Conservation (phyloP, 2,329 filamentous ascomycete genomes). For the Fusarium newnesense region DNA sequence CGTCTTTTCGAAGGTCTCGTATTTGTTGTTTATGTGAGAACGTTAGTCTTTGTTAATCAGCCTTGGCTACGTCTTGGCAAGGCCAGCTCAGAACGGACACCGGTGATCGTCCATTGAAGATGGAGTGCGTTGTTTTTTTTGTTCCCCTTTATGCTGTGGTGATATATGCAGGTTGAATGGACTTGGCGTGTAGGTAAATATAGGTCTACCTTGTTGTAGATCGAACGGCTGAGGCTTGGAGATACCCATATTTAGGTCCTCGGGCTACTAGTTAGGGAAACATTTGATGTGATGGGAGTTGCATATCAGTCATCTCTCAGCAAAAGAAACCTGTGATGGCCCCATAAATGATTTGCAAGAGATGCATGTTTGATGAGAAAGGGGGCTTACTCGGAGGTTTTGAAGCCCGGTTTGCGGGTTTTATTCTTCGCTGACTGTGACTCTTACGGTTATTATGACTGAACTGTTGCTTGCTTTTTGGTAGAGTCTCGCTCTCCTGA, state of each 20-base stretch:
- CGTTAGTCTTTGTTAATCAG: conserved; percentile 1
- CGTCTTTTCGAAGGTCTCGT: conserved; percentile 5
- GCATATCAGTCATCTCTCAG: conserved; percentile 5
- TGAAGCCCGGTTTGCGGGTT: neutral
- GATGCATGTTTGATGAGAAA: neutral
- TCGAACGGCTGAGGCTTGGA: conserved; percentile 10
- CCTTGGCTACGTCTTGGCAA: conserved; percentile 20
- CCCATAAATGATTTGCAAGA: conserved; percentile 10
- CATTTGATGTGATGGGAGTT: conserved; percentile 1
- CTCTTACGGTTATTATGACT: neutral
- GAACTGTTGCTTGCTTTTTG: neutral
- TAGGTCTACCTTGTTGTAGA: neutral
- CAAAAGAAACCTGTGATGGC: neutral
- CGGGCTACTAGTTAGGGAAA: neutral
- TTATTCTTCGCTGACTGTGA: neutral
- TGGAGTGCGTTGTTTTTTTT: neutral
- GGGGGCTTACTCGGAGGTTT: conserved; percentile 12
- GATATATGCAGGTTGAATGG: too few relatives aligned
- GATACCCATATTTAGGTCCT: neutral
- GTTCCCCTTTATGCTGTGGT: neutral
- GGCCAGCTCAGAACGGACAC: neutral
- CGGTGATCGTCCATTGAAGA: neutral
- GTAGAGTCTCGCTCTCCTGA: neutral
- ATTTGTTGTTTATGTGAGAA: conserved; percentile 6
- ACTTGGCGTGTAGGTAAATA: neutral